Percentiles rank a stretch among this genome's conserved stretches.
These are phyloP conservation scores for Ilex asprella DNA, from an alignment of 257 asterid species.

Conservation along the genomic window DNA sequence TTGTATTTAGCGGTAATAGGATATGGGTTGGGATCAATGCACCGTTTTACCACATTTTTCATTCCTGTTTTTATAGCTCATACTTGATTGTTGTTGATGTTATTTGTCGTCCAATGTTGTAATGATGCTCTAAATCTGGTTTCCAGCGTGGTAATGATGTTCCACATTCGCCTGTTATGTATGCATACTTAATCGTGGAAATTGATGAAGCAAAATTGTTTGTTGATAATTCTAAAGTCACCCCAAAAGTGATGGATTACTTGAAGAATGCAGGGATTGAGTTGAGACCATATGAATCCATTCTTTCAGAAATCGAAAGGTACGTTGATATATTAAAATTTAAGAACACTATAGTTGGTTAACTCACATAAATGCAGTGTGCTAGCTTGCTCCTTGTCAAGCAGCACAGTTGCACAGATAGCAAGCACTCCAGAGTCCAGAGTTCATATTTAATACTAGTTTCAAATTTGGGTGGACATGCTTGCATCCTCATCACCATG, in stretches of 20 bases:
- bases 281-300: conserved; percentile 71
- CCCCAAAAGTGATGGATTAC: conserved; percentile 64
- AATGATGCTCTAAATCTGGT: conserved; percentile 7
- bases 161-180: conserved; percentile 91
- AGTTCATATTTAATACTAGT: neutral
- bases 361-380: no score
- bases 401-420: no score
- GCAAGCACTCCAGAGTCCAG: no score
- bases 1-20: no score
- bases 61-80: conserved; percentile 10
- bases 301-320: conserved; percentile 87
- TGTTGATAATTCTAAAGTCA: conserved; percentile 63
- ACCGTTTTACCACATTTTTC: neutral
- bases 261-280: conserved; percentile 74
- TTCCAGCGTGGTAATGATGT: conserved; percentile 84
- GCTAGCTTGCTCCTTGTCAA: no score
- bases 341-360: no score
- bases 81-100: neutral
- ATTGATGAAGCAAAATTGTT: conserved; percentile 73
- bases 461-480: neutral
- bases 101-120: neutral
- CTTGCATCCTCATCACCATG: neutral
- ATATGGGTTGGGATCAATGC: no score
- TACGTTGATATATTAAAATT: conserved; percentile 8
- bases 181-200: conserved; percentile 86